Percentiles rank a stretch among this genome's conserved stretches.
These are phyloP conservation scores for Scheffersomyces illinoinensis DNA, from an alignment of 1,139 yeast species.

Conservation along the genomic window DNA sequence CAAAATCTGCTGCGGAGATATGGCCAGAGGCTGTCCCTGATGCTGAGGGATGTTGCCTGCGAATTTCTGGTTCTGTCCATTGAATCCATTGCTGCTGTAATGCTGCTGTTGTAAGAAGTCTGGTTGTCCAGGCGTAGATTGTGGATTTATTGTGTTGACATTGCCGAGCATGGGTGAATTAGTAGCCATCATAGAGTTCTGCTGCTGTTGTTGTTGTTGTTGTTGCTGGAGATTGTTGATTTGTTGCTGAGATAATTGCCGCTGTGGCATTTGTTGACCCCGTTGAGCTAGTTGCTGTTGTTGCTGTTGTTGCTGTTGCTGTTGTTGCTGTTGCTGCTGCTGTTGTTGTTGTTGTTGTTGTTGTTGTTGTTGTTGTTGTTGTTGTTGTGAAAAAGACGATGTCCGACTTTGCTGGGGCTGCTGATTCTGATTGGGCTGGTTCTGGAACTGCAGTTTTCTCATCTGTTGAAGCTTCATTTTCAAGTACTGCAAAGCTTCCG, in stretches of 20 bases:
- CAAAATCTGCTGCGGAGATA: constrained; percentile 43
- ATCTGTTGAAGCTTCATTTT: constrained; percentile 48
- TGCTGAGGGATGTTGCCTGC: constrained; percentile 12
- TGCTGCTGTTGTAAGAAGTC: constrained; percentile 5
- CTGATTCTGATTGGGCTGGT: constrained; percentile 2
- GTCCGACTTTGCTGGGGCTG: constrained; percentile 1
- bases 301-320: constrained; percentile 7
- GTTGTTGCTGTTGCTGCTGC: too few species aligned
- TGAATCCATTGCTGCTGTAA: constrained; percentile 5
- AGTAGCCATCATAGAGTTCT: constrained; percentile 2
- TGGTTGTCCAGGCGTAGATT: constrained; percentile 5
- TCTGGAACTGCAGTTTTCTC: constrained; percentile 27
- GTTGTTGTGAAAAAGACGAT: constrained; percentile 3
- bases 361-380: too few species aligned
- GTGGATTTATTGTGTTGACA: constrained; percentile 5
- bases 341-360: too few species aligned
- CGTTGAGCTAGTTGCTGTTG: constrained; percentile 5
- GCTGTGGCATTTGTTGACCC: constrained; percentile 1
- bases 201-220: constrained; percentile 4
- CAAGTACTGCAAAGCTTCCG: constrained; percentile 53
- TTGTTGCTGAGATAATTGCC: background rate
- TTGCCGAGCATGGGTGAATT: constrained; percentile 8
- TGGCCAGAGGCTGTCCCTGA: constrained; percentile 16
- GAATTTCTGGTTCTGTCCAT: constrained; percentile 3
- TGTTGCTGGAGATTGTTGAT: background rate